Percentiles rank a stretch among this genome's conserved stretches.
These are phyloP conservation scores for Peronosclerospora sorghi DNA, from an alignment of 352 stramenopile genomes.

Conservation along the genomic window DNA sequence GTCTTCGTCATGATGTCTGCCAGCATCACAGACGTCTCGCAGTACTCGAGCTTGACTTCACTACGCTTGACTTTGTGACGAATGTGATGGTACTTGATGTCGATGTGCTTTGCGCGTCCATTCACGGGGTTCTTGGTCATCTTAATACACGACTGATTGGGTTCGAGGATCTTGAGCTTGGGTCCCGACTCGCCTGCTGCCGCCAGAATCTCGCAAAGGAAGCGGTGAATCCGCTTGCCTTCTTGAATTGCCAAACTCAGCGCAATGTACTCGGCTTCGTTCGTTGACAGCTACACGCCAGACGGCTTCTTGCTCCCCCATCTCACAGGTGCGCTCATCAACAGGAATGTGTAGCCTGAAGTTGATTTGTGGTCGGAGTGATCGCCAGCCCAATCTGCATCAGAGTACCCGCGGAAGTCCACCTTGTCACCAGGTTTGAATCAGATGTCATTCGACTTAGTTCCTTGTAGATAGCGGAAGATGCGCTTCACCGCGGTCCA, in stretches of 20 bases:
- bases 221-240: not conserved
- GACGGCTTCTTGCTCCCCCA: not conserved
- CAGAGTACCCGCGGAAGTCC: not conserved
- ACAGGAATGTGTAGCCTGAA: not conserved
- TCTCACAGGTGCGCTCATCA: not conserved
- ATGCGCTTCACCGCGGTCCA: not conserved
- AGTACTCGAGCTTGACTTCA: not conserved
- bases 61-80: not conserved
- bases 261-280: not conserved
- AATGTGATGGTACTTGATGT: not conserved
- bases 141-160: not conserved
- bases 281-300: not conserved
- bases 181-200: not conserved
- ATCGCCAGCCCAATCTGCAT: not conserved
- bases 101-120: not conserved
- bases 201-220: not conserved
- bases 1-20: slow-evolving; percentile 2
- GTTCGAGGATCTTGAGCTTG: not conserved
- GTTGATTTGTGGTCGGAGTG: not conserved
- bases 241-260: not conserved
- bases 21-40: not conserved
- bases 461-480: not conserved
- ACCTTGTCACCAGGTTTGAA: not conserved
- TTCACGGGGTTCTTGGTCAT: not conserved
- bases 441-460: not conserved